Evolutionary conservation across 1,284 basidiomycete species (phyloP).

Genomic region (Veloporphyrellus conicus): DNA sequence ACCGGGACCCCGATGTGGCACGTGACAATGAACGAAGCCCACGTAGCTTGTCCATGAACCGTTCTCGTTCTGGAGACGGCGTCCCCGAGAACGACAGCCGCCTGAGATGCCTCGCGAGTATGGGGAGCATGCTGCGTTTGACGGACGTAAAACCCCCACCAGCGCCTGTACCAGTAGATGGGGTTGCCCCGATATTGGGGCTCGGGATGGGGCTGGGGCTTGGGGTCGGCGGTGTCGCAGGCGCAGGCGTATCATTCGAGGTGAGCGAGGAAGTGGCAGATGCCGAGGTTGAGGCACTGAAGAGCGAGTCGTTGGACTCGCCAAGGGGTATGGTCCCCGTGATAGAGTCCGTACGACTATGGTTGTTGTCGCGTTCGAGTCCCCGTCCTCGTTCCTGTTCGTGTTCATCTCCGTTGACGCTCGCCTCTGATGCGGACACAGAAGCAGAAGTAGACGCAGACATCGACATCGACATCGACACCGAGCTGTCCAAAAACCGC

Average conservation of each 20-base stretch:
- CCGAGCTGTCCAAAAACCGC: constrained; percentile 24
- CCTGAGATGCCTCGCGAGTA: constrained; percentile 24
- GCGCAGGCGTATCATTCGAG: constrained; percentile 20
- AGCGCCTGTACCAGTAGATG: background rate
- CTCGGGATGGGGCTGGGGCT: constrained; percentile 2
- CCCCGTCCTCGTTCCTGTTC: background rate
- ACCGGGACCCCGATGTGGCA: constrained; percentile 7
- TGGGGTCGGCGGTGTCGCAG: constrained; percentile 24
- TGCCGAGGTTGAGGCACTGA: constrained; percentile 18
- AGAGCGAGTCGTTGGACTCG: constrained; percentile 32
- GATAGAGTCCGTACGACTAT: background rate
- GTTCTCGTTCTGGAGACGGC: constrained; percentile 13
- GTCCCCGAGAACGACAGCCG: constrained; percentile 22
- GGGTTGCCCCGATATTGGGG: background rate
- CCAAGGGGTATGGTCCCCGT: constrained; percentile 11
- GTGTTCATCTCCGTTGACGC: background rate
- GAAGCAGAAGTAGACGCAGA: constrained; percentile 9
- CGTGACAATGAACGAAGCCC: constrained; percentile 16
- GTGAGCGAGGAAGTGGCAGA: constrained; percentile 23
- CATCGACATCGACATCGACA: constrained; percentile 13
- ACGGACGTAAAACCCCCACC: constrained; percentile 4
- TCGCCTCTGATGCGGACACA: constrained; percentile 11
- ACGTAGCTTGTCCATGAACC: constrained; percentile 15
- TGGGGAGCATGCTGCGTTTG: constrained; percentile 30
- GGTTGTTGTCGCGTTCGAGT: background rate